Base-by-base conservation (phyloP, 768 basidiomycete species). In the Paxillus rubicundulus region DNA sequence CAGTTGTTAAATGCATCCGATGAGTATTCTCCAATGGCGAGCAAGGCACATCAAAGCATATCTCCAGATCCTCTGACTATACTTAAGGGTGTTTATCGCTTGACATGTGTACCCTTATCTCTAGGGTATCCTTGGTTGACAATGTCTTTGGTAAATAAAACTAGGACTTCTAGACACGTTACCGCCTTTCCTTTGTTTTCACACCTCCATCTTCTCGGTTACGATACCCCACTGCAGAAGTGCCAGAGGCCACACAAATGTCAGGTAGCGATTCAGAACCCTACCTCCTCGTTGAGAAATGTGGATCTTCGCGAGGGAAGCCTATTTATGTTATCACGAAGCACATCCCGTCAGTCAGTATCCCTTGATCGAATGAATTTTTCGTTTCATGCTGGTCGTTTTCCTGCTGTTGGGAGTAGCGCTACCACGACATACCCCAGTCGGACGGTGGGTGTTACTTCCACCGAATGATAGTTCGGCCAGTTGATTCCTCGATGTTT, bases 321-420 rank as follows among this genome's bases (percentile, higher is more conserved):
- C 72, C 72, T 45, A 74, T 74, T 57, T 74, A 74, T 50, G 72
- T 74, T 57, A 75, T 74, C 61, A 74, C 72, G 17, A 74, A 74
- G 58, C 58, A 74, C 43, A 70, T 60, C 34, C 74, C 72, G 74
- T 74, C 54, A 73, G 73, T 74, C 27, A 45, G 39, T 47, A 37
- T n/a, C 40, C 42, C 17, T 46, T 49, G 38, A 46, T 58, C 53
- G 37, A 49, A 16, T 39, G 17, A 14, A 18, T n/a, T 53, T 43
- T 41, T 24, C 9, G 39, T 60, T 58, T 70, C 53, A 65, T 61
- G 48, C 40, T 49, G 46, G 8, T 55, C 10, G 27, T 51, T 12
- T 33, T 28, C 33, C 16, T 36, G 21, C 47, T 18, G 12, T 36
- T 55, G 6, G 4, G 6, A 24, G 5, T 24, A 72, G 73, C 45